Conservation (phyloP, 2,329 filamentous ascomycete genomes). For the Stemphylium vesicarium region DNA sequence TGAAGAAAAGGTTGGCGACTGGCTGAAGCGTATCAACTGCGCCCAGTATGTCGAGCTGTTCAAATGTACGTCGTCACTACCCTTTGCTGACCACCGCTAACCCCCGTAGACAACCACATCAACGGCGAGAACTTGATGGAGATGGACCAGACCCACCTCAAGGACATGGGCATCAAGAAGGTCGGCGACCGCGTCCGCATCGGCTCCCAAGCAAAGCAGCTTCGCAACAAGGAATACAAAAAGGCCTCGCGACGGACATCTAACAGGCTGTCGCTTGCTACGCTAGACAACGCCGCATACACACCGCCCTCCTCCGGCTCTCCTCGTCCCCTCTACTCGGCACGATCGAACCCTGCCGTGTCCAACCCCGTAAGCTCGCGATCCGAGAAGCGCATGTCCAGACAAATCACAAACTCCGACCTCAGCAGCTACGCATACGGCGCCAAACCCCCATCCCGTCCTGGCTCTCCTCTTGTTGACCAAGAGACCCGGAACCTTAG, state of each 20-base stretch:
- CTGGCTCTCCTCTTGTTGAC: conserved; percentile 73
- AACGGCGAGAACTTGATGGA: conserved; percentile 96
- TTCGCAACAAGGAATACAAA: conserved; percentile 57
- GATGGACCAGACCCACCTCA: conserved; percentile 93
- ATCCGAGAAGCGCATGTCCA: conserved; percentile 56
- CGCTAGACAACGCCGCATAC: conserved; percentile 71
- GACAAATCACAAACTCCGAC: conserved; percentile 53
- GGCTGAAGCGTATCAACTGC: conserved; percentile 89
- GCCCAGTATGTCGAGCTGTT: conserved; percentile 92
- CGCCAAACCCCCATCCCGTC: conserved; percentile 67
- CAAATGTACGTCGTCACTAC: conserved; percentile 57
- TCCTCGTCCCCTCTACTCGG: conserved; percentile 65
- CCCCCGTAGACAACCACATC: conserved; percentile 78
- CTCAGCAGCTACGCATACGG: conserved; percentile 53
- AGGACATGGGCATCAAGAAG: conserved; percentile 98
- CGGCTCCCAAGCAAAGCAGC: conserved; percentile 57
- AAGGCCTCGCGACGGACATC: conserved; percentile 67
- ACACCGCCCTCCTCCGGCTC: conserved; percentile 70
- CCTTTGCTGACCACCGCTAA: conserved; percentile 17
- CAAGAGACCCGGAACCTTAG: conserved; percentile 59
- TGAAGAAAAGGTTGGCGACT: conserved; percentile 89
- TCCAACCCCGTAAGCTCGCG: conserved; percentile 43
- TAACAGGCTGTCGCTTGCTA: conserved; percentile 85
- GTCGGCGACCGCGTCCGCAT: conserved; percentile 95
- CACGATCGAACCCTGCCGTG: conserved; percentile 53